phyloP scores from a whole-genome alignment of 352 stramenopile species.

The Phytophthora fragariae region DNA sequence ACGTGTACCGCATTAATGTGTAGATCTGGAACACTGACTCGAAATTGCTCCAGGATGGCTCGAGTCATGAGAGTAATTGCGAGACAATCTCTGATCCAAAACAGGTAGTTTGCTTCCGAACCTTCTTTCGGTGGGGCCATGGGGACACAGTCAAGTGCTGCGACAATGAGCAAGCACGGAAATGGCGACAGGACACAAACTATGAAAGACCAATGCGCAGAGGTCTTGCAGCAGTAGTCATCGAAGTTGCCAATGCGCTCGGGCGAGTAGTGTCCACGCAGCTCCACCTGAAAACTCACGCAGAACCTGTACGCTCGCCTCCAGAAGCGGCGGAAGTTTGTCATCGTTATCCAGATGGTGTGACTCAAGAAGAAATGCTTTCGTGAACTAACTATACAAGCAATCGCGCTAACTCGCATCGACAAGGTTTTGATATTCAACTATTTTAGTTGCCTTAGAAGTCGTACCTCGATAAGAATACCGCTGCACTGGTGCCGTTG shows the following conservation, averaged over 20 bases:
- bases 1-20: constrained; percentile 13
- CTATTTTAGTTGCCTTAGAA: constrained; percentile 5
- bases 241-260: constrained; percentile 23
- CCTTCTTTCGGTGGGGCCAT: constrained; percentile 26
- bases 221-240: constrained; percentile 8
- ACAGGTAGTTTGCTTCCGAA: constrained; percentile 41
- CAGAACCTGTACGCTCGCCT: constrained; percentile 16
- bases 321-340: constrained; percentile 6
- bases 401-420: too few species aligned
- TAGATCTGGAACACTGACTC: constrained; percentile 9
- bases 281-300: constrained; percentile 41
- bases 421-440: neutral
- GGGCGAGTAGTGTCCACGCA: constrained; percentile 48
- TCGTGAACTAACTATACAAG: neutral
- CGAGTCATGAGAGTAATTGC: constrained; percentile 37
- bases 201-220: neutral
- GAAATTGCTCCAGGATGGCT: constrained; percentile 43
- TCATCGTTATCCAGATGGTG: constrained; percentile 6
- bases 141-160: constrained; percentile 31
- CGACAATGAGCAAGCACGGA: constrained; percentile 37
- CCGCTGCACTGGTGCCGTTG: constrained; percentile 56
- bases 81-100: constrained; percentile 41
- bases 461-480: constrained; percentile 63
- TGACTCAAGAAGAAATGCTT: constrained; percentile 17
- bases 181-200: constrained; percentile 34